phyloP scores from a whole-genome alignment of 345 rosid species.

The Pelargonium nanum region DNA sequence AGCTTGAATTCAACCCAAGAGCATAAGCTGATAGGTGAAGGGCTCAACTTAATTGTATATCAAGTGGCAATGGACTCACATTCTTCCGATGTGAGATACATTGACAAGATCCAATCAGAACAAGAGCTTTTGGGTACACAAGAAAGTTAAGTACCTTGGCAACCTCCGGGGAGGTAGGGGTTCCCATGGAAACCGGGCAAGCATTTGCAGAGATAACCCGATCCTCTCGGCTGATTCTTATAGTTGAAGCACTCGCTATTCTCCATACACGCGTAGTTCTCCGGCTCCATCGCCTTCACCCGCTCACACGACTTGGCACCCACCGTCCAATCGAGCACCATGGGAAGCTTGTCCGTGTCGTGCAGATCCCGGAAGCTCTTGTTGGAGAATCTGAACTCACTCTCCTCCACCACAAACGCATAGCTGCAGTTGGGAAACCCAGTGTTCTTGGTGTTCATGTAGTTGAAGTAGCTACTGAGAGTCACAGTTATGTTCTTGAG shows the following conservation, averaged over 20 bases:
- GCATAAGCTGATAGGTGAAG: too few species aligned
- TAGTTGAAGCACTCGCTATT: background rate
- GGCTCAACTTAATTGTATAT: too few species aligned
- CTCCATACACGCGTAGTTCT: background rate
- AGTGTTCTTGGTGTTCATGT: slow-evolving; percentile 1
- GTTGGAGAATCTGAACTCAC: slow-evolving; percentile 5
- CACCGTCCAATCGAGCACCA: background rate
- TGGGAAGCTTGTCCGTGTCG: background rate
- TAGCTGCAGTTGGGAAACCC: slow-evolving; percentile 23
- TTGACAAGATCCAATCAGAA: too few species aligned
- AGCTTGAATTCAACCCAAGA: too few species aligned
- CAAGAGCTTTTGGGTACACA: too few species aligned
- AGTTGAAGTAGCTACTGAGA: background rate
- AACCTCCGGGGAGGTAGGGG: background rate
- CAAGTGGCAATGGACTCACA: too few species aligned
- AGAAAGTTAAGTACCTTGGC: background rate
- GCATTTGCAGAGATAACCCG: background rate
- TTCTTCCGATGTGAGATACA: too few species aligned
- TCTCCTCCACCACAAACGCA: slow-evolving; percentile 17
- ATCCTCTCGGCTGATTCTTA: background rate
- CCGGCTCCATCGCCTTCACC: background rate
- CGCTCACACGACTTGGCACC: background rate
- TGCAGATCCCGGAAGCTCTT: background rate
- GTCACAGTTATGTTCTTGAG: background rate
- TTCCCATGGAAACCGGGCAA: background rate